These are phyloP conservation scores for Neurospora sp. DNA, from an alignment of 495 filamentous ascomycete genomes.

Conservation along the genomic window DNA sequence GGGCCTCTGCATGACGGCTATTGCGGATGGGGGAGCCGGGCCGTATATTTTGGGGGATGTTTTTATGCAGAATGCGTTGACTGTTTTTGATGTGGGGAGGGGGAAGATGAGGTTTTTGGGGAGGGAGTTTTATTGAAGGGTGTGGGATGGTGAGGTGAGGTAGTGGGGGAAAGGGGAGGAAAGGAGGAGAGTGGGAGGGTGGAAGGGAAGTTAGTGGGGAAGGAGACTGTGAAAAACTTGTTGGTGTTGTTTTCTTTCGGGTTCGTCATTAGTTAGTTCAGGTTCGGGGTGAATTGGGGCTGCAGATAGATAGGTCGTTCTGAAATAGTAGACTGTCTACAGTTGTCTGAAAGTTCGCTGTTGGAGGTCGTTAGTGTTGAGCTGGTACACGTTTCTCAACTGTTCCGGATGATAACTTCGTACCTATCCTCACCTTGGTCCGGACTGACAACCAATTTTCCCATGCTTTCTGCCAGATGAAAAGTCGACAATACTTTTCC, in stretches of 20 bases:
- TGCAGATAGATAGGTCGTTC: not conserved
- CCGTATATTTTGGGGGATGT: conserved; percentile 49
- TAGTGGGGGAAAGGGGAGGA: not conserved
- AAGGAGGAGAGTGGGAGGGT: not conserved
- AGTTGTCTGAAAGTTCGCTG: not conserved
- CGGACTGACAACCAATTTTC: too few species aligned
- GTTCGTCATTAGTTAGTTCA: not conserved
- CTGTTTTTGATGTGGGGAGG: conserved; percentile 51
- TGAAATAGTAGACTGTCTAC: not conserved
- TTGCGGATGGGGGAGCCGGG: conserved; percentile 31
- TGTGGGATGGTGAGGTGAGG: not conserved
- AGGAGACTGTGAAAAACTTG: not conserved
- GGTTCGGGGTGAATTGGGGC: too few species aligned
- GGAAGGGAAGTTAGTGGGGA: too few species aligned
- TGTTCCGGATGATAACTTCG: not conserved
- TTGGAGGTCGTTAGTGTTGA: not conserved
- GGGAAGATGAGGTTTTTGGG: conserved; percentile 41
- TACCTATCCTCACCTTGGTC: too few species aligned
- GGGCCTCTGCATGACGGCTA: conserved; percentile 38
- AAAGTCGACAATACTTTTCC: not conserved
- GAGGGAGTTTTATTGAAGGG: conserved; percentile 18
- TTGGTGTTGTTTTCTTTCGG: not conserved
- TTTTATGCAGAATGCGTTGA: conserved; percentile 56
- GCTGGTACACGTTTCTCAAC: not conserved
- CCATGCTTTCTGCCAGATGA: not conserved